Evolutionary conservation across 2,329 filamentous ascomycete genomes (phyloP), one percentile per base, ranked within the genome.

Genomic region (Chaetomiaceae sp.): DNA sequence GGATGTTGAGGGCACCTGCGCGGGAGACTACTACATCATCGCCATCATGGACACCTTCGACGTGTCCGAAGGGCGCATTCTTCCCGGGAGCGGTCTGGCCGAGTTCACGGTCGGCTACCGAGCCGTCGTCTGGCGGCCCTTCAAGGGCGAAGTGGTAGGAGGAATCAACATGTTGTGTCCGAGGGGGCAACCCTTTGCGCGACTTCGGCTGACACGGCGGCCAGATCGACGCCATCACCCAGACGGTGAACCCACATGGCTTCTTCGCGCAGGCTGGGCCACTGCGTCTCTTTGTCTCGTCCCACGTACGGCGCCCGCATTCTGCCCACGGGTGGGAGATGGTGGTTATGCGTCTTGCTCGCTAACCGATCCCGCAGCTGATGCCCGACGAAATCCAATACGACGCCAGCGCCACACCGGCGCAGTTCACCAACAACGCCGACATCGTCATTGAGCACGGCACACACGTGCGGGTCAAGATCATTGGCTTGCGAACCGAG

Each of bases 41-140:
- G 93, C 89, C 62, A 94, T 98, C 61, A 91, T 98, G 81, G 90
- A 96, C 67, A 87, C 90, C 39, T 90, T 94, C 60, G 87, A 96
- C 58, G 91, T 97, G 60, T 94, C 88, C 14, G 89, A 95, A 62
- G 90, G 90, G 11, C 84, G 88, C 58, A 91, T 98, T 52, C 78
- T 96, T 47, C 91, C 93, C 3, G 88, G 91, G 8, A 95, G 86
- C 52, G 93, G 90, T 9, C 77, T 94, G 56, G 91, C 93, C 17
- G 88, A 96, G 68, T 98, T 96, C 64, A 95, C 87, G 0, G 89
- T 98, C 38, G 83, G 86, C 60, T 98, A 96, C 65, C 87, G 90
- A 51, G 93, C 93, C 43, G 91, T 98, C 50, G 88, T 98, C 48
- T 98, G 91, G 91, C 81, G 91, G 61, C 93, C 93, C 10, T 98